phyloP scores from a whole-genome alignment of 1,284 basidiomycete genomes.

The Ganoderma sp. region DNA sequence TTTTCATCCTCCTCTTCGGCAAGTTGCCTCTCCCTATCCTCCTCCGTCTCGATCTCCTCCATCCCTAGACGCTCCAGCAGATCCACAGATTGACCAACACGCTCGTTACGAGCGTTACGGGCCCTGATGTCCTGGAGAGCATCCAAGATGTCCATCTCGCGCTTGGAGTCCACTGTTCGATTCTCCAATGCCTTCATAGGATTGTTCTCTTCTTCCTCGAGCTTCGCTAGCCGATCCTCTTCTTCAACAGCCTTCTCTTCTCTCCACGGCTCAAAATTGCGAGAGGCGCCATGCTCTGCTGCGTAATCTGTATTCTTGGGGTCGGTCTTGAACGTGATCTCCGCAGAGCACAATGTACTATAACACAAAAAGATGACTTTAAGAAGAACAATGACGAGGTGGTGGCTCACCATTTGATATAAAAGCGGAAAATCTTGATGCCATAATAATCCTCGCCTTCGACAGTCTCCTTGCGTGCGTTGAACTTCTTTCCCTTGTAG shows the following conservation, averaged over 20 bases:
- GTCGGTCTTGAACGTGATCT: constrained; percentile 99
- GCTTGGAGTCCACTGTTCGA: constrained; percentile 87
- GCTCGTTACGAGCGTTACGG: constrained; percentile 90
- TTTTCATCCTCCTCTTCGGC: constrained; percentile 93
- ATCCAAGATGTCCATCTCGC: constrained; percentile 99
- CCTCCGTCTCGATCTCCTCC: constrained; percentile 73
- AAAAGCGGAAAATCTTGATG: constrained; percentile 93
- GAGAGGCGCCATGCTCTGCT: constrained; percentile 91
- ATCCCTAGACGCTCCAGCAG: constrained; percentile 59
- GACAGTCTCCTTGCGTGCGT: constrained; percentile 97
- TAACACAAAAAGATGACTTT: background rate
- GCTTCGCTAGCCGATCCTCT: constrained; percentile 76
- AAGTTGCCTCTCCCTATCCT: constrained; percentile 65
- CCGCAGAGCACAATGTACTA: constrained; percentile 92
- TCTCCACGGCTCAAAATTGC: constrained; percentile 94
- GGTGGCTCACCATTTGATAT: constrained; percentile 74
- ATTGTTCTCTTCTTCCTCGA: constrained; percentile 91
- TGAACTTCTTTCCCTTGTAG: constrained; percentile 99
- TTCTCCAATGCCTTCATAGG: constrained; percentile 98
- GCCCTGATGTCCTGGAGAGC: constrained; percentile 94
- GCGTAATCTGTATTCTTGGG: constrained; percentile 96
- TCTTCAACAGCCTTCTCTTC: constrained; percentile 77
- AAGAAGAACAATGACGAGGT: background rate
- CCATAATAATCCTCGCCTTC: constrained; percentile 97
- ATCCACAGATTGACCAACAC: constrained; percentile 72